phyloP scores from a whole-genome alignment of 2,329 filamentous ascomycete genomes.

The Aspergillus carbonarius region DNA sequence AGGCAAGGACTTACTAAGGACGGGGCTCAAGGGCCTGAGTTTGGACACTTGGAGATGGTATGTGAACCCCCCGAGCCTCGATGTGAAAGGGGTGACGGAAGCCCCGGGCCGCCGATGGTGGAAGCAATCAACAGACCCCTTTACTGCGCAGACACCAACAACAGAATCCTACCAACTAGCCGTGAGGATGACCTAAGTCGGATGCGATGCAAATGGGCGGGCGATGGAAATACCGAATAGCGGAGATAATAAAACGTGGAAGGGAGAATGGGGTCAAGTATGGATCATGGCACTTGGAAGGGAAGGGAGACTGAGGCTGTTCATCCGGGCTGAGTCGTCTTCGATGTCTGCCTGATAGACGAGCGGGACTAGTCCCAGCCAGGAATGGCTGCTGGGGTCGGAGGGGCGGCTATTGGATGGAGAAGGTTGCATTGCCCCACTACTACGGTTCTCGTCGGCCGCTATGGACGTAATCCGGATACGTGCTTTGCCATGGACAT shows the following conservation, averaged over 20 bases:
- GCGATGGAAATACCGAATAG: not conserved
- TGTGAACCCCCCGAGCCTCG: not conserved
- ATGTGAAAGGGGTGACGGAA: not conserved
- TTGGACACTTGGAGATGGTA: not conserved
- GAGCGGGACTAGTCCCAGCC: constrained; percentile 24
- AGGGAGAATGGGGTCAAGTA: constrained; percentile 5
- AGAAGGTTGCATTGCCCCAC: not conserved
- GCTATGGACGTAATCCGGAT: not conserved
- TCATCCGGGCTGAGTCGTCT: constrained; percentile 28
- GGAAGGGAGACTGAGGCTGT: constrained; percentile 21
- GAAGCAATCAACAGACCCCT: not conserved
- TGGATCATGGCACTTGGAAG: constrained; percentile 11
- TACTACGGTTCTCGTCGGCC: constrained; percentile 1
- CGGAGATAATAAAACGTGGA: constrained; percentile 1
- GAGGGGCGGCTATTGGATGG: not conserved
- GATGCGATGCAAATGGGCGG: not conserved
- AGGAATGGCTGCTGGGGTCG: constrained; percentile 8
- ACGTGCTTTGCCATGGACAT: not conserved
- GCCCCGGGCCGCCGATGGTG: constrained; percentile 2
- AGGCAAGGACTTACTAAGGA: not conserved
- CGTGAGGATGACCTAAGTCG: not conserved
- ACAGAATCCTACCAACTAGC: not conserved
- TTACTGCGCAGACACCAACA: not conserved
- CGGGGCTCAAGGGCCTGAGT: not conserved
- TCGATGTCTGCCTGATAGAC: constrained; percentile 43